Percentiles rank a stretch among this genome's conserved stretches.
Conservation (phyloP, 2,329 filamentous ascomycete species). For the Fusarium tjaetaba region DNA sequence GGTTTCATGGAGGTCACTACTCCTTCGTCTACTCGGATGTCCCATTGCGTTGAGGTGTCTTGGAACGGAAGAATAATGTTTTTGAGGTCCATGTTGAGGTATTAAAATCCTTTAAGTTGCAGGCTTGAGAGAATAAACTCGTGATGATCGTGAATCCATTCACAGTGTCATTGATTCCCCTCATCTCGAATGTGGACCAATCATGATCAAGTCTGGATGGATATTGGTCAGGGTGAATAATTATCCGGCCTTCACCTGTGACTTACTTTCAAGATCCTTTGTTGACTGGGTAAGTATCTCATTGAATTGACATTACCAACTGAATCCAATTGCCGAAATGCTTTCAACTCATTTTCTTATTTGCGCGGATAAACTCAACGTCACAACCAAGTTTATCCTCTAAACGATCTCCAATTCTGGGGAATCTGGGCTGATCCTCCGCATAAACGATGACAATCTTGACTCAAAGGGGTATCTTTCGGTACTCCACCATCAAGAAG, state of each 20-base stretch:
- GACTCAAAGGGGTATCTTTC: conserved; percentile 7
- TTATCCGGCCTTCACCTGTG: background rate
- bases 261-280: background rate
- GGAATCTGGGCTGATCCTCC: conserved; percentile 12
- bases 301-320: too few relatives aligned
- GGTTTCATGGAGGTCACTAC: conserved; percentile 4
- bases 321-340: background rate
- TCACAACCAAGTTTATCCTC: background rate
- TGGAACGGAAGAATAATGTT: background rate
- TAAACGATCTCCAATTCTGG: background rate
- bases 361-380: conserved; percentile 3
- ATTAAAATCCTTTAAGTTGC: background rate
- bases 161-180: conserved; percentile 4
- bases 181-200: background rate
- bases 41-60: background rate
- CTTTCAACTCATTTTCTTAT: background rate
- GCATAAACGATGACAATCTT: conserved; percentile 7
- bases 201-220: background rate
- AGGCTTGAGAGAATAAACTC: background rate
- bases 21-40: background rate
- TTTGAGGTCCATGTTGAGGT: background rate
- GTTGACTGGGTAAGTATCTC: background rate
- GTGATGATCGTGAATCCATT: background rate
- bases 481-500: background rate
- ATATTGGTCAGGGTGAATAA: background rate